Evolutionary conservation across 139 green algal genomes (phyloP).

Genomic region (Micractinium conductrix): DNA sequence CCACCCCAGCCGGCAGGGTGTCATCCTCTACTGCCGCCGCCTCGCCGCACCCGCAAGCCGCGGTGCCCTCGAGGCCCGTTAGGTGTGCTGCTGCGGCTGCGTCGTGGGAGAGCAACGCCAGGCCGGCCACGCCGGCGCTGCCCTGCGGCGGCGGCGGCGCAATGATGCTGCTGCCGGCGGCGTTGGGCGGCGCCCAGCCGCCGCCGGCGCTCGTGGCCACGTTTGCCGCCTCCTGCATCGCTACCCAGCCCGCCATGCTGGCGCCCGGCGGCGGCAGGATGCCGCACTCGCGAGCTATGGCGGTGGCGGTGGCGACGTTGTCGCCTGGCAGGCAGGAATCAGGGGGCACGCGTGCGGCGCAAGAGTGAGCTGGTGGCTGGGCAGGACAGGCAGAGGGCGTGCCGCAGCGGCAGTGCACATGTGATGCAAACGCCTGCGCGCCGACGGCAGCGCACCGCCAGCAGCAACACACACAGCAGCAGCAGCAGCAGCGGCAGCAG

Average conservation of each 20-base stretch:
- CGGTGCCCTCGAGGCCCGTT: background rate
- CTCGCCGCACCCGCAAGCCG: background rate
- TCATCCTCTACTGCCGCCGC: background rate
- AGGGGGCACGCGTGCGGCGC: too few relatives aligned
- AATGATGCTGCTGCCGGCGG: conserved; percentile 1
- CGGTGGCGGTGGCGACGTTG: conserved; percentile 85
- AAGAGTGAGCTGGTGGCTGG: too few relatives aligned
- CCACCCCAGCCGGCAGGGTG: conserved; percentile 1
- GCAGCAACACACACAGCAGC: too few relatives aligned
- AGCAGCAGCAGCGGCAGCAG: too few relatives aligned
- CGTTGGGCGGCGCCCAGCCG: background rate
- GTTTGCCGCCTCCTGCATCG: background rate
- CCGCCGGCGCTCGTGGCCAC: background rate
- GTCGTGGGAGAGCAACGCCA: background rate
- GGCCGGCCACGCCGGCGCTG: background rate
- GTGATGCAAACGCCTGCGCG: too few relatives aligned
- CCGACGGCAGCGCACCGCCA: too few relatives aligned
- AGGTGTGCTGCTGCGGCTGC: background rate
- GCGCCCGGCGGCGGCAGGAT: conserved; percentile 71
- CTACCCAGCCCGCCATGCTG: background rate
- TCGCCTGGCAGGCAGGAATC: conserved; percentile 69
- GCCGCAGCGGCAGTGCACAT: background rate
- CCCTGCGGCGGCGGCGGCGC: background rate
- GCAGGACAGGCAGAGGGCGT: too few relatives aligned
- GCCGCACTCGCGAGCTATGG: conserved; percentile 86